These are phyloP conservation scores for Paramecium sexaurelia DNA, from an alignment of 73 alveolate species.

Conservation along the genomic window DNA sequence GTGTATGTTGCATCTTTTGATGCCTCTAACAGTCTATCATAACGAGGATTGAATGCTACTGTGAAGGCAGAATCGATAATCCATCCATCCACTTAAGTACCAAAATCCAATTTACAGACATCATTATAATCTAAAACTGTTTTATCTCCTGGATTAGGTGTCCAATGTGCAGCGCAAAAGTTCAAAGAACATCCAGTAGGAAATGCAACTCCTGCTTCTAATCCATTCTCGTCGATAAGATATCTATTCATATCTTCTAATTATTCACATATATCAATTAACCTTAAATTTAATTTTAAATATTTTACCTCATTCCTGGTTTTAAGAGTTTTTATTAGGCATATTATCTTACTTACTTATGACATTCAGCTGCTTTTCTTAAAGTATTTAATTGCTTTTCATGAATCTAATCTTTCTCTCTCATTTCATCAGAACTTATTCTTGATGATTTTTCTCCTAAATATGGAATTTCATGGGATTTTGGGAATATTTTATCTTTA, in stretches of 20 bases:
- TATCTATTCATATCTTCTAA: slow-evolving; percentile 86
- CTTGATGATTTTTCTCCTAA: slow-evolving; percentile 83
- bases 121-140: slow-evolving; percentile 87
- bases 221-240: slow-evolving; percentile 84
- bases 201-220: slow-evolving; percentile 95
- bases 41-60: slow-evolving; percentile 93
- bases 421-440: slow-evolving; percentile 81
- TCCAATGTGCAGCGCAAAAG: slow-evolving; percentile 96
- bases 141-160: slow-evolving; percentile 96
- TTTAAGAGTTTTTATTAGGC: slow-evolving; percentile 82
- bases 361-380: slow-evolving; percentile 98
- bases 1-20: slow-evolving; percentile 96
- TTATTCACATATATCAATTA: slow-evolving; percentile 91
- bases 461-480: slow-evolving; percentile 85
- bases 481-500: slow-evolving; percentile 86
- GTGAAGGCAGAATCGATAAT: slow-evolving; percentile 97
- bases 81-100: slow-evolving; percentile 95
- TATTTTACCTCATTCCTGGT: slow-evolving; percentile 88
- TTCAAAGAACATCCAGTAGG: slow-evolving; percentile 96
- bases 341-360: slow-evolving; percentile 92
- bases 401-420: slow-evolving; percentile 85
- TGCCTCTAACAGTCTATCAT: slow-evolving; percentile 92
- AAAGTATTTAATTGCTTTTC: slow-evolving; percentile 80
- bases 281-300: slow-evolving; percentile 39
- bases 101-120: slow-evolving; percentile 94